Evolutionary conservation across 1,284 basidiomycete genomes (phyloP), one percentile per base, ranked within the genome.

Genomic region (Psilocybe mexicana): DNA sequence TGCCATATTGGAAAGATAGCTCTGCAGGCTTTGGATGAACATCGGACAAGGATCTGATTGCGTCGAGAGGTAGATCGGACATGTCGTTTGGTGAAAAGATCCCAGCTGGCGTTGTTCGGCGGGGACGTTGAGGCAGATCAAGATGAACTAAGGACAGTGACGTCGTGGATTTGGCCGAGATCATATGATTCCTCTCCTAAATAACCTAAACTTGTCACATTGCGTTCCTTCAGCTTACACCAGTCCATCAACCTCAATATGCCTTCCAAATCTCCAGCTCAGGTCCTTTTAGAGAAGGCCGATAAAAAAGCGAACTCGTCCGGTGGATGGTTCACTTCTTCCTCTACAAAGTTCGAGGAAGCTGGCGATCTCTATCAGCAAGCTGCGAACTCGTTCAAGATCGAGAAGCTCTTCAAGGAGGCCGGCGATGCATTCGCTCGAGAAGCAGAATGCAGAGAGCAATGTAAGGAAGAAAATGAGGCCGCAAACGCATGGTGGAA

Each of bases 401-500:
- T 98, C 61, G 94, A 97, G 71, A 94, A 94, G 71, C 80, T 86
- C 55, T 97, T 95, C 80, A 92, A 88, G 69, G 91, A 94, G 65
- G 92, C 92, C 0, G 96, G 96, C 2, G 89, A 94, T 74, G 85
- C 91, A 10, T 94, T 93, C 68, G 83, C 92, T 51, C 82, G 89
- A 69, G 96, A 97, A 69, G 96, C 94, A 0, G 93, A 96, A 66
- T 96, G 94, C 72, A 85, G 94, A 62, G 87, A 94, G 75, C 88
- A 89, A 65, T 88, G 86, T 67, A 87, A 90, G 57, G 95, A 97
- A 75, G 76, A 74, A 47, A 94, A 93, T 63, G 96, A 97, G 65
- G 94, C 95, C n/a, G 91, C 94, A 36, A 96, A 96, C 71, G 94
- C 94, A 14, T 98, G 91, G 87, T 96, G 95, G 92, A 96, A 96